These are phyloP conservation scores for Umbilicus rupestris DNA, from an alignment of 164 flowering plant species.

Conservation along the genomic window DNA sequence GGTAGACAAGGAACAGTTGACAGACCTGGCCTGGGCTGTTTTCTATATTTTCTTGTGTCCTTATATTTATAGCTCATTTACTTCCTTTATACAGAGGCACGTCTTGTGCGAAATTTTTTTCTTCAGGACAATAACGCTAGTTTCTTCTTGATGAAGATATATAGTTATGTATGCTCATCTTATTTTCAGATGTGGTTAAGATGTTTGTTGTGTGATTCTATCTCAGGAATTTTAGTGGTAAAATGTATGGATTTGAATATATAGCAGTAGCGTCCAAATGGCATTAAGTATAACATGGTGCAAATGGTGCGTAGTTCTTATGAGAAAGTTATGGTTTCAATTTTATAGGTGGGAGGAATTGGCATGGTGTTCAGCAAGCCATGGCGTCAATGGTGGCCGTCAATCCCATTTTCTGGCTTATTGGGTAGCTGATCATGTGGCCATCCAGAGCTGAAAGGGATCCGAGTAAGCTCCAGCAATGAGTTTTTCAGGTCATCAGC, in stretches of 20 bases:
- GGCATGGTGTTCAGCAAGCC: neutral
- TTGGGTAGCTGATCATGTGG: neutral
- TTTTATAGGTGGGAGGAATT: neutral
- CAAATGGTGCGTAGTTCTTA: neutral
- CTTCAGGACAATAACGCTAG: too few relatives aligned
- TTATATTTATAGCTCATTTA: too few relatives aligned
- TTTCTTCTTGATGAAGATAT: too few relatives aligned
- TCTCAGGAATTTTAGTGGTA: neutral
- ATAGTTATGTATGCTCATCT: neutral
- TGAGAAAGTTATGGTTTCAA: neutral
- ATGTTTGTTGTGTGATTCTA: neutral
- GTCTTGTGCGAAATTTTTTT: too few relatives aligned
- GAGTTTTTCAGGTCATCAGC: conserved; percentile 9
- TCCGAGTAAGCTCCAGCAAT: conserved; percentile 7
- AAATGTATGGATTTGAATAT: too few relatives aligned
- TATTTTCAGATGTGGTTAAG: neutral
- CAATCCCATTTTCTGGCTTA: neutral
- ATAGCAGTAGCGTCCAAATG: too few relatives aligned
- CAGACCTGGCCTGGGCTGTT: too few relatives aligned
- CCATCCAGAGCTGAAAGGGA: neutral
- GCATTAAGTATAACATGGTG: too few relatives aligned
- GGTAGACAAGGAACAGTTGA: too few relatives aligned
- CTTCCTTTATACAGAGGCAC: too few relatives aligned
- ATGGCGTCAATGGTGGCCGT: neutral
- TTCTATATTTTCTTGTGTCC: too few relatives aligned